Conservation (phyloP, 176 grass and related monocot genomes). For the Aegilops tauschii region DNA sequence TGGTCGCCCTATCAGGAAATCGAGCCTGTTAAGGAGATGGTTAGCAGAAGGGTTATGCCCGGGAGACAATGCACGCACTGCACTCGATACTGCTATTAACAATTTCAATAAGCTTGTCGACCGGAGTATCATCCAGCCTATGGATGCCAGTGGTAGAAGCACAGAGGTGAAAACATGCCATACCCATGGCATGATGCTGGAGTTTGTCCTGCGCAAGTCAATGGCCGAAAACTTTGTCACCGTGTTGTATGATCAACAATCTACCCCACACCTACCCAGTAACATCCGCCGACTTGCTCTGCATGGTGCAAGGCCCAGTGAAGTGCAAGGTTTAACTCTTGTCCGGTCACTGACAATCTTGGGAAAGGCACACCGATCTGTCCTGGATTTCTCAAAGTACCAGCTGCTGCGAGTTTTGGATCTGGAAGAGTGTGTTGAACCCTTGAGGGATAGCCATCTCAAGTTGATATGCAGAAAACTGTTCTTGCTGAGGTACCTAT, state of each 20-base stretch:
- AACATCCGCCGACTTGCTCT: background rate
- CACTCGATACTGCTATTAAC: background rate
- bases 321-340: background rate
- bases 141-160: background rate
- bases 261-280: background rate
- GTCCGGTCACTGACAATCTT: background rate
- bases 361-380: background rate
- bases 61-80: background rate
- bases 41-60: background rate
- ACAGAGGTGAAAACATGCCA: background rate
- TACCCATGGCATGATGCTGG: background rate
- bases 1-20: background rate
- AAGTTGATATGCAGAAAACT: background rate
- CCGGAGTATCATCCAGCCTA: background rate
- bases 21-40: background rate
- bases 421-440: background rate
- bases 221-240: background rate
- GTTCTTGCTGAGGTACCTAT: background rate
- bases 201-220: background rate
- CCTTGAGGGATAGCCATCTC: background rate
- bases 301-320: background rate
- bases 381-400: background rate
- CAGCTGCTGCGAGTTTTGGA: too few species aligned
- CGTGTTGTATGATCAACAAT: background rate
- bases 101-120: background rate